phyloP scores from a whole-genome alignment of 192 early-diverging fungal species.

The Geranomyces michiganensis region DNA sequence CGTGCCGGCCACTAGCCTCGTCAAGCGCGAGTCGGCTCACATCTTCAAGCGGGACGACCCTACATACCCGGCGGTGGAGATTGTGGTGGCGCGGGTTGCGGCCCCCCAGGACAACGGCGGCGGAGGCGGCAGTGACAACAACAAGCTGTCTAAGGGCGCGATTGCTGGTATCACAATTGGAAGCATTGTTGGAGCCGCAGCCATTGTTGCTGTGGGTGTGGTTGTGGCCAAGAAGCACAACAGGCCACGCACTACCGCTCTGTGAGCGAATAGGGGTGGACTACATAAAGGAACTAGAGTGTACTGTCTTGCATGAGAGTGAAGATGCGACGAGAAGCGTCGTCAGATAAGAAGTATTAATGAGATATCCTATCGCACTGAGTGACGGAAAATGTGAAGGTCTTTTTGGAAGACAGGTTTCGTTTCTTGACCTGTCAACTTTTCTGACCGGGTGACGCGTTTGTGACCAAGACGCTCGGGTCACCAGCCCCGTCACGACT shows the following conservation, averaged over 20 bases:
- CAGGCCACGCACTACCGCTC: constrained; percentile 5
- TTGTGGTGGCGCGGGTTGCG: constrained; percentile 6
- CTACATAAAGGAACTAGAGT: no score
- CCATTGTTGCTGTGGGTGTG: constrained; percentile 12
- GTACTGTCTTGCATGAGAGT: no score
- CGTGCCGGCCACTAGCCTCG: neutral
- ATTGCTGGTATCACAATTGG: constrained; percentile 17
- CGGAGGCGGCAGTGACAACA: no score
- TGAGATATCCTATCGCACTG: no score
- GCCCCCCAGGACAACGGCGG: neutral
- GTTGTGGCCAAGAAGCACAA: constrained; percentile 1
- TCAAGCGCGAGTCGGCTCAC: neutral
- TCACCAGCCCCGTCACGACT: no score
- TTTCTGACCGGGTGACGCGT: no score
- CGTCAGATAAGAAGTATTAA: no score
- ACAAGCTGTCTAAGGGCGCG: constrained; percentile 16
- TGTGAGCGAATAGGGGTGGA: neutral
- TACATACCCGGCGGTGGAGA: neutral
- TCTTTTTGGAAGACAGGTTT: no score
- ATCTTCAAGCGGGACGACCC: neutral
- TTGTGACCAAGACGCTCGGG: no score
- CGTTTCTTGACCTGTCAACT: no score
- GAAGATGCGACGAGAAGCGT: no score
- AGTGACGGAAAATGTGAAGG: no score
- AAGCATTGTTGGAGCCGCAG: constrained; percentile 13